Evolutionary conservation across 2,329 filamentous ascomycete species (phyloP).

Genomic region (Moelleriella libera): DNA sequence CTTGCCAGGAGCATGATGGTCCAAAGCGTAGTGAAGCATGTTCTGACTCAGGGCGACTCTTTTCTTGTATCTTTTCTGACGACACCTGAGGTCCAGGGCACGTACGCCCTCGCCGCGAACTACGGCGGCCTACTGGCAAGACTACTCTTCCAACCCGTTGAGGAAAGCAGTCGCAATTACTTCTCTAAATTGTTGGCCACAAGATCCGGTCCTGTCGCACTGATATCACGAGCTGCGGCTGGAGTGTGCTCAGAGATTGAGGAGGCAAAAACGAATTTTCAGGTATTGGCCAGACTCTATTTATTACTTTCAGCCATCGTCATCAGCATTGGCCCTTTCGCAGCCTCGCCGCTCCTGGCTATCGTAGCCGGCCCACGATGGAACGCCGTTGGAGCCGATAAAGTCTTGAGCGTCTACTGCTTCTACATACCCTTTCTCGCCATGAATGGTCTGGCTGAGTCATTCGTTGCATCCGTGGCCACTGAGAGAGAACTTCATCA

Average conservation of each 20-base stretch:
- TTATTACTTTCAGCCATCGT: slow-evolving; percentile 56
- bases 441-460: slow-evolving; percentile 81
- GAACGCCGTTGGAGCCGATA: slow-evolving; percentile 57
- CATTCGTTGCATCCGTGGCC: slow-evolving; percentile 82
- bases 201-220: slow-evolving; percentile 6
- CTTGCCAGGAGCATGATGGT: slow-evolving; percentile 73
- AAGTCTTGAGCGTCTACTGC: slow-evolving; percentile 67
- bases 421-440: slow-evolving; percentile 90
- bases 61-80: slow-evolving; percentile 72
- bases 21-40: slow-evolving; percentile 80
- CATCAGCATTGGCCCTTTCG: slow-evolving; percentile 56
- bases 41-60: slow-evolving; percentile 89
- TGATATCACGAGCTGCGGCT: slow-evolving; percentile 1
- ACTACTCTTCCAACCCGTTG: slow-evolving; percentile 84
- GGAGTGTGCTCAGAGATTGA: slow-evolving; percentile 14
- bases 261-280: slow-evolving; percentile 38
- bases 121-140: slow-evolving; percentile 83
- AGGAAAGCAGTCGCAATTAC: slow-evolving; percentile 82
- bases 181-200: slow-evolving; percentile 64
- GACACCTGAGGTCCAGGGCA: slow-evolving; percentile 67
- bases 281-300: slow-evolving; percentile 58
- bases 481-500: slow-evolving; percentile 56
- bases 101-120: slow-evolving; percentile 87
- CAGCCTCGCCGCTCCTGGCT: slow-evolving; percentile 59
- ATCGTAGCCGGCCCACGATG: slow-evolving; percentile 67